These are phyloP conservation scores for Rhododendron ferrugineum DNA, from an alignment of 148 eudicot species.

Conservation along the genomic window DNA sequence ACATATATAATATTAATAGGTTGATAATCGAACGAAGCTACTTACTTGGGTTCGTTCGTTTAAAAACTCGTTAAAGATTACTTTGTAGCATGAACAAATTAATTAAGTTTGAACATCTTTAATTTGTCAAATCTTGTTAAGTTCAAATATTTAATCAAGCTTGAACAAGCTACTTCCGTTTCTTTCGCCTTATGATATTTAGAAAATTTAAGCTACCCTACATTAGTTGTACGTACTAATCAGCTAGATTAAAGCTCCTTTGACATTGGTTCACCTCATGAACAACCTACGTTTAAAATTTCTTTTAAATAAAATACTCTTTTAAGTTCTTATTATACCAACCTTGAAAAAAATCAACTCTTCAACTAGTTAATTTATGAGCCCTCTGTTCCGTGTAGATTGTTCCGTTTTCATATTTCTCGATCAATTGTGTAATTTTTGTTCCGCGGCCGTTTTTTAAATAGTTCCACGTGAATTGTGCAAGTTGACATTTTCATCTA, in stretches of 20 bases:
- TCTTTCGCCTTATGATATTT: not conserved
- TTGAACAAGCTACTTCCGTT: not conserved
- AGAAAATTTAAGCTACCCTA: no score
- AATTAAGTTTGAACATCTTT: not conserved
- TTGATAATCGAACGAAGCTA: not conserved
- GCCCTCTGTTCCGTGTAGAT: not conserved
- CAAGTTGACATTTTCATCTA: not conserved
- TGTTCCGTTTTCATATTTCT: no score
- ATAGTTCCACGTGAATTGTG: not conserved
- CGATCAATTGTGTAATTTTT: no score
- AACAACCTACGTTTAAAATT: not conserved
- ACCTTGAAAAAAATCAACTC: no score
- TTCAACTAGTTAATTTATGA: not conserved
- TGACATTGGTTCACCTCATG: not conserved
- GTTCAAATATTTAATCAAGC: not conserved
- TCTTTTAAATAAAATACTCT: no score
- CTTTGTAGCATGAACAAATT: not conserved
- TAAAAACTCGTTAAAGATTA: not conserved
- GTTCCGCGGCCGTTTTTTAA: no score
- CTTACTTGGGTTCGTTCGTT: not conserved
- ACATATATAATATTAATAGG: not conserved
- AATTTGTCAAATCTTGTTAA: not conserved
- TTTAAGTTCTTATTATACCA: not conserved
- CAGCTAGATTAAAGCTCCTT: not conserved
- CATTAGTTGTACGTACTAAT: no score